These are phyloP conservation scores for Penicillium freii DNA, from an alignment of 2,329 filamentous ascomycete species.

Conservation along the genomic window DNA sequence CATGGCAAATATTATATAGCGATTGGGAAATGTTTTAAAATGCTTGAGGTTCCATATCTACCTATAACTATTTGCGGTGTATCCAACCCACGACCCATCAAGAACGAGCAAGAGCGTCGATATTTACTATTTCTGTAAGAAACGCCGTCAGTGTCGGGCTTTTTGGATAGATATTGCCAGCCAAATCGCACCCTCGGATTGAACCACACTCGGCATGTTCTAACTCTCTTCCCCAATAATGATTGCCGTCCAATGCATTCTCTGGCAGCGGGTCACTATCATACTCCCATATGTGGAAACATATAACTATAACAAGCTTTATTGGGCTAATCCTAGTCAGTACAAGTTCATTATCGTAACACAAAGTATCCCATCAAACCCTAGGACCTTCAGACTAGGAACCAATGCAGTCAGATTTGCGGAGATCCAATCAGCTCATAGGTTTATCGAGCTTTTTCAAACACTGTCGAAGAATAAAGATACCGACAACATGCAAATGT, in stretches of 20 bases:
- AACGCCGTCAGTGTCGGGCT: too few species aligned
- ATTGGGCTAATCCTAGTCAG: not conserved
- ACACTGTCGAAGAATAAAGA: not conserved
- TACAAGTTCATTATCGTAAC: not conserved
- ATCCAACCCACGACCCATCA: not conserved
- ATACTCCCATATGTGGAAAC: not conserved
- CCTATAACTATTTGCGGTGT: not conserved
- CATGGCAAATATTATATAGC: not conserved
- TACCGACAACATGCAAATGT: conserved; percentile 22
- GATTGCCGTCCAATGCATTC: not conserved
- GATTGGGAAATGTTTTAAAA: not conserved
- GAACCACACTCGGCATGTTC: not conserved
- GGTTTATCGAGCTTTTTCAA: not conserved
- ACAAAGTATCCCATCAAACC: not conserved
- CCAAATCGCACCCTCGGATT: not conserved
- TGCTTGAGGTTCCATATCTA: not conserved
- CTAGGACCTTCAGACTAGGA: not conserved
- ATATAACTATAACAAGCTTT: not conserved
- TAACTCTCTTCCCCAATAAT: too few species aligned
- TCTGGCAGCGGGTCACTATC: not conserved
- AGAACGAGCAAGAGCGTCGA: not conserved
- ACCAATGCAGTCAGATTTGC: not conserved
- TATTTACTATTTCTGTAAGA: not conserved
- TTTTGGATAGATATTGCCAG: too few species aligned
- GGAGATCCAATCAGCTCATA: not conserved